phyloP scores from a whole-genome alignment of 2,329 filamentous ascomycete species.

The Arthrinium phaeospermum region DNA sequence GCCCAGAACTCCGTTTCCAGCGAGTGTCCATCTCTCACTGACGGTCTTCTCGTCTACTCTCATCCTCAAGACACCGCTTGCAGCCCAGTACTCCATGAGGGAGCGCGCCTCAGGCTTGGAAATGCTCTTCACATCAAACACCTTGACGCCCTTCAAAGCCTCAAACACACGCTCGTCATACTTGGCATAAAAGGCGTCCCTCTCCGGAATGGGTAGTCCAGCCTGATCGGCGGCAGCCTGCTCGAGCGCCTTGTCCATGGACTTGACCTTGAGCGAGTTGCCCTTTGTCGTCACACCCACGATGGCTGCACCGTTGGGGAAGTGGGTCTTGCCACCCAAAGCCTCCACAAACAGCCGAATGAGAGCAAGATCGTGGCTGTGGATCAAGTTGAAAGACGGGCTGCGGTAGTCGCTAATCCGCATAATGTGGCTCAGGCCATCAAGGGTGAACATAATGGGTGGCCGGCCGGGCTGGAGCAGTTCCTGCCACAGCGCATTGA shows the following conservation, averaged over 20 bases:
- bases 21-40: constrained; percentile 82
- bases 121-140: constrained; percentile 69
- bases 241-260: constrained; percentile 71
- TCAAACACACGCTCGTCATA: constrained; percentile 65
- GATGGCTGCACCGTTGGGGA: constrained; percentile 78
- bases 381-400: constrained; percentile 73
- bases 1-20: constrained; percentile 80
- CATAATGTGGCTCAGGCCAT: constrained; percentile 85
- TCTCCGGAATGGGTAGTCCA: constrained; percentile 40
- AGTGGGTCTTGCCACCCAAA: constrained; percentile 62
- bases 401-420: constrained; percentile 75
- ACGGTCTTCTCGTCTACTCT: constrained; percentile 74
- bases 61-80: constrained; percentile 77
- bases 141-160: constrained; percentile 54
- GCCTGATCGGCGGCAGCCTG: constrained; percentile 55
- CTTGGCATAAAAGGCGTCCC: constrained; percentile 59
- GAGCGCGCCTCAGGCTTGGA: constrained; percentile 76
- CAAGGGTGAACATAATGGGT: constrained; percentile 74
- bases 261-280: constrained; percentile 69
- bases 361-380: constrained; percentile 83
- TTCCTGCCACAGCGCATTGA: constrained; percentile 82
- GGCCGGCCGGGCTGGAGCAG: constrained; percentile 58
- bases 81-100: constrained; percentile 92
- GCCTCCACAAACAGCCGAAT: constrained; percentile 77
- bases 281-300: constrained; percentile 76